Base-by-base conservation (phyloP, 768 basidiomycete species). In the Pisolithus marmoratus region DNA sequence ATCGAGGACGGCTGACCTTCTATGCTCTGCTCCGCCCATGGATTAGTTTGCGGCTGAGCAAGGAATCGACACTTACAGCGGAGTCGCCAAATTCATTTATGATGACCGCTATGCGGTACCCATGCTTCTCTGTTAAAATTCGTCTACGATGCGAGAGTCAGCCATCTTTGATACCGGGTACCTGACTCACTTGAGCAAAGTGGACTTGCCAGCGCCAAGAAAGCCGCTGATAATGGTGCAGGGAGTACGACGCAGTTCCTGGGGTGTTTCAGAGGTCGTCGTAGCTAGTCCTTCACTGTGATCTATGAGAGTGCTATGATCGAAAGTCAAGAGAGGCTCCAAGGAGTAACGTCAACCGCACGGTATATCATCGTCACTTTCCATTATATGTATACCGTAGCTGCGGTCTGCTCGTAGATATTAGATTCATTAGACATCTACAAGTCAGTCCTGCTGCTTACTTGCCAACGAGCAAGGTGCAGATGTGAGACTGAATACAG, bases 11-110 rank as follows among this genome's bases (percentile, higher is more conserved):
- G 61, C 73, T 52, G 46, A 94, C 94, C 83, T 82, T 97, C 94
- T 50, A 97, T 96, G 62, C 93, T 95, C 88, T 90, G 60, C 8
- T 24, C 20, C 17, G 20, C 46, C 51, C 42, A 63, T 46, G 57
- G 63, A 34, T 59, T 36, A 58, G 63, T 42, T 57, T 48, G 45
- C 22, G 50, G 44, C 31, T 23, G 44, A 34, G 17, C 29, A 29
- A n/a, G 36, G 50, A 36, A 46, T 38, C 38, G 41, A 38, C 36
- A 73, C 83, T 63, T 61, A 90, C 89, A 60, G 91, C 90, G 19
- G 94, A 94, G 64, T 96, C 94, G 8, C 93, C 95, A 64, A 98
- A 98, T 69, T 94, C 93, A 63, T 95, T 96, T 91, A 96, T 94
- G 56, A 95, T 96, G 20, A 99, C 95, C 5, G 95, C 95, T 51